Evolutionary conservation across 345 rosid species (phyloP), one percentile per base, ranked within the genome.

Genomic region (Toxicodendron radicans): DNA sequence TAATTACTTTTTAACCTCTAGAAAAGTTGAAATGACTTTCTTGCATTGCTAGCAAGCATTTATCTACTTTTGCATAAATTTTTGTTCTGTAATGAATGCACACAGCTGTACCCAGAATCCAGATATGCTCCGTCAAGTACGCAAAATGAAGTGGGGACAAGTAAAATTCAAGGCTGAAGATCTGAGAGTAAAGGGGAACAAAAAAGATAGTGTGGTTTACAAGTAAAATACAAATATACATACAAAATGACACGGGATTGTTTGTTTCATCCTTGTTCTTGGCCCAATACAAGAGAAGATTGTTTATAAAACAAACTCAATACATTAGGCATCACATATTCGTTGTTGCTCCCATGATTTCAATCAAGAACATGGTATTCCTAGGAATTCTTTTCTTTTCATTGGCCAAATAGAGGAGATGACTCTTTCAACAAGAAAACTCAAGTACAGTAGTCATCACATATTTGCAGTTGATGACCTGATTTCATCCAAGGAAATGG

Each of bases 401-500:
- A 16, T 49, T 52, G 53, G 78, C 51, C 68, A 52, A 61, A 64
- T 68, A 73, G 66, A 58, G 24, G 61, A 23, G 70, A 65, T 23
- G 20, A 43, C 58, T 70, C 74, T 64, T 73, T 41, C 53, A 58
- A 51, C 17, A 68, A 73, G 38, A 41, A 20, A 58, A 32, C 66
- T 75, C 32, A 21, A n/a, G n/a, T 30, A 72, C 79, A 70, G 30
- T 5, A 21, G 5, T 17, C 23, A 27, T 86, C 78, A 94, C 87
- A 92, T 77, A 73, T 88, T 87, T 58, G 81, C 82, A 53, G 92
- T 92, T 7, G 91, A 46, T 80, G 84, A 89, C 85, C 74, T 86
- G 79, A 94, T 90, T 79, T 94, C 97, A n/a, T 92, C 98, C 78
- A 80, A 66, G 7, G 97, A 54, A 59, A 94, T 89, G 56, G 71